These are phyloP conservation scores for Talaromyces liani DNA, from an alignment of 495 filamentous ascomycete species.

Conservation along the genomic window DNA sequence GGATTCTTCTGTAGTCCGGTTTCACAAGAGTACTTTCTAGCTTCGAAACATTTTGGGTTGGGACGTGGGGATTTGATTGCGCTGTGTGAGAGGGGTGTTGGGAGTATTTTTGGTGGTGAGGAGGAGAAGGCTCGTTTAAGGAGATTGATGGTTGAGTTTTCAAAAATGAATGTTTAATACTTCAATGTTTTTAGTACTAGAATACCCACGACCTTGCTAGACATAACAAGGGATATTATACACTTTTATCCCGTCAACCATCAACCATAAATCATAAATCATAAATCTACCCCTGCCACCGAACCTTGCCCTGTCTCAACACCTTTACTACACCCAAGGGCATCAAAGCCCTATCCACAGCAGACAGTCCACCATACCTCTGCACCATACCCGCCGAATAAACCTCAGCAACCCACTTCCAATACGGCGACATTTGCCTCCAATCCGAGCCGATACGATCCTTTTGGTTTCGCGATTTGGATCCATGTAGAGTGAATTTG, in stretches of 20 bases:
- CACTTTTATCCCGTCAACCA: neutral
- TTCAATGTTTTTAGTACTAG: neutral
- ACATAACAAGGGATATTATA: neutral
- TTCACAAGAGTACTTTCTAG: conserved; percentile 73
- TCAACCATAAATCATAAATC: neutral
- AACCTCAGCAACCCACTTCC: conserved; percentile 54
- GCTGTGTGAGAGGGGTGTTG: conserved; percentile 48
- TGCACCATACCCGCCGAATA: conserved; percentile 52
- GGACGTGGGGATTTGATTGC: conserved; percentile 43
- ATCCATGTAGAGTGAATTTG: conserved; percentile 5
- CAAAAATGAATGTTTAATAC: conserved; percentile 6
- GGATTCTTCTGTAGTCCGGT: conserved; percentile 72
- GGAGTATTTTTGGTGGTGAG: conserved; percentile 58
- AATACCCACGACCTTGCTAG: too few species aligned
- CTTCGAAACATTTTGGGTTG: conserved; percentile 63
- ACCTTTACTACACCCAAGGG: conserved; percentile 61
- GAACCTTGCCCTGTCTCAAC: conserved; percentile 49
- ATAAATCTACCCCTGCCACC: conserved; percentile 44
- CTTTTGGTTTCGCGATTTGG: neutral
- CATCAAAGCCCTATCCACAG: conserved; percentile 53
- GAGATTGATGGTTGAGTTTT: conserved; percentile 35
- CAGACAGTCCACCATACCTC: conserved; percentile 53
- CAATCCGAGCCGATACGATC: conserved; percentile 24
- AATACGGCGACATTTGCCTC: conserved; percentile 46
- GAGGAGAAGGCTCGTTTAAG: conserved; percentile 52